Evolutionary conservation across 805 yeast genomes (phyloP).

Genomic region (Monosporozyma yasuniensis): DNA sequence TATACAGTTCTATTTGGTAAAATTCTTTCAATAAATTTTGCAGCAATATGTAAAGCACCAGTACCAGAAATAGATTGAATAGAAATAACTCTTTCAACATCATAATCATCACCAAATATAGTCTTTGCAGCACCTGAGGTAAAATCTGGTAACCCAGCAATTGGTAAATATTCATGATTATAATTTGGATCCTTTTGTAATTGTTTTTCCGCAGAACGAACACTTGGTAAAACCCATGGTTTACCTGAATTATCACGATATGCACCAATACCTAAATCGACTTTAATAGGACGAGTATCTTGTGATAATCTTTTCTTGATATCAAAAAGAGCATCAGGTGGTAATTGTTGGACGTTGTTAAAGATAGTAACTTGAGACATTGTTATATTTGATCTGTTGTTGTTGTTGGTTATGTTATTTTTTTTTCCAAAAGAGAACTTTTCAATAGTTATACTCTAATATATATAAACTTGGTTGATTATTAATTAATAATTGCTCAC

Average conservation of each 20-base stretch:
- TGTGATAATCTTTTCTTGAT: constrained; percentile 56
- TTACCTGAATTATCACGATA: constrained; percentile 81
- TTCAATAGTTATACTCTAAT: background rate
- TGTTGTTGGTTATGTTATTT: background rate
- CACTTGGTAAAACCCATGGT: constrained; percentile 83
- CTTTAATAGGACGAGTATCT: constrained; percentile 57
- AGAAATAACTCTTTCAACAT: constrained; percentile 61
- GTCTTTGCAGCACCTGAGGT: constrained; percentile 63
- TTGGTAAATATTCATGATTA: constrained; percentile 86
- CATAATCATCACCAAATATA: constrained; percentile 55
- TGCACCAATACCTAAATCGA: constrained; percentile 89
- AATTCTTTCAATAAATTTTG: constrained; percentile 35
- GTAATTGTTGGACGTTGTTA: constrained; percentile 50
- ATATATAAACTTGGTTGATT: background rate
- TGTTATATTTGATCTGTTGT: too few species aligned
- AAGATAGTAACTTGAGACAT: constrained; percentile 21
- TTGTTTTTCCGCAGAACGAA: constrained; percentile 55
- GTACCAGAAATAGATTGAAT: constrained; percentile 92
- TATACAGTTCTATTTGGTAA: constrained; percentile 39
- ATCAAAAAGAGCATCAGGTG: constrained; percentile 84
- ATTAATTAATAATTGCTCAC: too few species aligned
- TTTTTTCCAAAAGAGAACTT: background rate
- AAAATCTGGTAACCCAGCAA: constrained; percentile 64
- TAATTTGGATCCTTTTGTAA: constrained; percentile 49
- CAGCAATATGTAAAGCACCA: constrained; percentile 89